Percentiles rank a stretch among this genome's conserved stretches.
Conservation (phyloP, 257 asterid species). For the Datura wrightii region DNA sequence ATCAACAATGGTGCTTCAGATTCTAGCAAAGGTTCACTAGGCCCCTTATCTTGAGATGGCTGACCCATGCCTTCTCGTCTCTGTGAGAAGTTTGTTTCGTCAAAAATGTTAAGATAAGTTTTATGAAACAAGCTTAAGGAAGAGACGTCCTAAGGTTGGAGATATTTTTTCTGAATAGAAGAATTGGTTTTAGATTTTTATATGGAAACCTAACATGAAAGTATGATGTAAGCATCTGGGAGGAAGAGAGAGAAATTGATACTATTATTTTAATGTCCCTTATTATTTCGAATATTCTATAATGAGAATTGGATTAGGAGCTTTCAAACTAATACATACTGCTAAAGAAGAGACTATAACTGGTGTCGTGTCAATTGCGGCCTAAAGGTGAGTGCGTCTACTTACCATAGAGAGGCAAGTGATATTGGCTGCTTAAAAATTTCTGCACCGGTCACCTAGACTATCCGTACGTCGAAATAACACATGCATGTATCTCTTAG, state of each 20-base stretch:
- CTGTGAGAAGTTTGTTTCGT: too few relatives aligned
- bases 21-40: slow-evolving; percentile 10
- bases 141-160: too few relatives aligned
- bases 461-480: not conserved
- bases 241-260: not conserved
- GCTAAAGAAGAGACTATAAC: not conserved
- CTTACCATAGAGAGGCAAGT: not conserved
- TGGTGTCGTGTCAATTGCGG: not conserved
- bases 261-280: not conserved
- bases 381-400: not conserved
- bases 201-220: not conserved
- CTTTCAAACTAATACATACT: not conserved
- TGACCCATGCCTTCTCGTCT: not conserved
- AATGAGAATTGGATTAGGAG: not conserved
- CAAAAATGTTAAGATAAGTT: not conserved
- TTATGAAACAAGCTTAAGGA: not conserved
- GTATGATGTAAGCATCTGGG: not conserved
- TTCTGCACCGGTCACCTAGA: not conserved
- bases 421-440: not conserved
- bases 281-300: not conserved
- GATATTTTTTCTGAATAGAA: not conserved
- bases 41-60: not conserved
- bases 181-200: not conserved
- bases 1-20: not conserved
- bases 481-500: slow-evolving; percentile 3